A percentile compares a stretch with the other conserved stretches of the same genome.
These are phyloP conservation scores for Lichina pygmaea DNA, from an alignment of 495 filamentous ascomycete species.

Conservation along the genomic window DNA sequence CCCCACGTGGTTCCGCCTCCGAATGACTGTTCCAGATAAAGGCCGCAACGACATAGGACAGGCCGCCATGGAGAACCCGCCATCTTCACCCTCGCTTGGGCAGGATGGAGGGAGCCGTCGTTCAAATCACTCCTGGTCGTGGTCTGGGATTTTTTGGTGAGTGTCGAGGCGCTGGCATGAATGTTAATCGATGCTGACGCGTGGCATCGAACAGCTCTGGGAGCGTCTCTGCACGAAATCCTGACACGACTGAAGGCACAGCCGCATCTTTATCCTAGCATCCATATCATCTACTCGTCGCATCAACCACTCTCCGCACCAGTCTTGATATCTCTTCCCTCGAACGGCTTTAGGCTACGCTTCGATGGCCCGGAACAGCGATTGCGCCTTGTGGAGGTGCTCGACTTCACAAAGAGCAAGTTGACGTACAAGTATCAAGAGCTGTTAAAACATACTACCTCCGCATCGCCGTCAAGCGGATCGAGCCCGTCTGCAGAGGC, in stretches of 20 bases:
- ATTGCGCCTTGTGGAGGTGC: slow-evolving; percentile 66
- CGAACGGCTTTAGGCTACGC: slow-evolving; percentile 65
- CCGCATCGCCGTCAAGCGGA: slow-evolving; percentile 3
- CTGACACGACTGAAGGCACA: slow-evolving; percentile 65
- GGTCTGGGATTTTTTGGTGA: slow-evolving; percentile 56
- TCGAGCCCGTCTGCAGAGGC: slow-evolving; percentile 13
- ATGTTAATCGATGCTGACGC: not conserved
- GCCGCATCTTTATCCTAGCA: slow-evolving; percentile 49
- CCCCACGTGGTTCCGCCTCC: no score
- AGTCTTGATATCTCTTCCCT: slow-evolving; percentile 43
- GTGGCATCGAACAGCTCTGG: slow-evolving; percentile 31
- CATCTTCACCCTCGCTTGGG: slow-evolving; percentile 3
- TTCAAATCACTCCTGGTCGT: slow-evolving; percentile 48
- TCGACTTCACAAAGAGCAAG: slow-evolving; percentile 68
- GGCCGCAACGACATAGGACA: no score
- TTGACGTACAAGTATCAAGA: slow-evolving; percentile 70
- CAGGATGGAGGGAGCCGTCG: slow-evolving; percentile 16
- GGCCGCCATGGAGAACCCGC: no score
- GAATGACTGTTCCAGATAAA: no score
- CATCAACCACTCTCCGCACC: slow-evolving; percentile 42
- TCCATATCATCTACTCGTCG: slow-evolving; percentile 54
- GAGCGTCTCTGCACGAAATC: slow-evolving; percentile 71
- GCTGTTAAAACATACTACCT: slow-evolving; percentile 33
- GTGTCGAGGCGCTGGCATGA: slow-evolving; percentile 3
- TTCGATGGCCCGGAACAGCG: slow-evolving; percentile 90